phyloP scores from a whole-genome alignment of 345 rosid genomes.

The Physaria fendleri region DNA sequence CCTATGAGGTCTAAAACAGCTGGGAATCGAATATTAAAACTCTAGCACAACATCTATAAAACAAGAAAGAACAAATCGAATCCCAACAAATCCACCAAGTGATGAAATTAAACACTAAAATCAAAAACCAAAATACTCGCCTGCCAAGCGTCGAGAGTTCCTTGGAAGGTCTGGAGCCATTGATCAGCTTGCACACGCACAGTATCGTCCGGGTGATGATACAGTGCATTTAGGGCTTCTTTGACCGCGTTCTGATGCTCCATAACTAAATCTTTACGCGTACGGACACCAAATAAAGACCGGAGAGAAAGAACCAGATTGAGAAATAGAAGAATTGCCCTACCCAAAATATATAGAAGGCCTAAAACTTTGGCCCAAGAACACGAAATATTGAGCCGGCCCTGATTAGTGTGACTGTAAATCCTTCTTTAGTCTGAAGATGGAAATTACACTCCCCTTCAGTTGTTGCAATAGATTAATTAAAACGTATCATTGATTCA shows the following conservation, averaged over 20 bases:
- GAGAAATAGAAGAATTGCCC: constrained; percentile 8
- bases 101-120: background rate
- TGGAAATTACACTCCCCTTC: background rate
- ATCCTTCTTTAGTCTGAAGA: background rate
- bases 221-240: constrained; percentile 95
- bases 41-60: background rate
- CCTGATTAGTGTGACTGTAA: constrained; percentile 29
- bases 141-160: constrained; percentile 99
- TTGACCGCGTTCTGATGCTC: constrained; percentile 89
- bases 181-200: constrained; percentile 87
- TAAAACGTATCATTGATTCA: constrained; percentile 4
- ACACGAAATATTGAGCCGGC: too few species aligned
- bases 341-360: too few species aligned
- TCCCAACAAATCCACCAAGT: background rate
- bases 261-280: constrained; percentile 29
- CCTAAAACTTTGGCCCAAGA: too few species aligned
- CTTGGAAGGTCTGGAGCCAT: constrained; percentile 89
- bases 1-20: background rate
- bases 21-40: background rate
- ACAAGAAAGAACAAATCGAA: constrained; percentile 10
- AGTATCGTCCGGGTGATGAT: constrained; percentile 90
- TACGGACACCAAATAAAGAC: constrained; percentile 15
- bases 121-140: constrained; percentile 18
- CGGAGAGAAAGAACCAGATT: background rate
- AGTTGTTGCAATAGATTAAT: background rate